Evolutionary conservation across 805 yeast genomes (phyloP).

Genomic region (Candida jianshihensis): DNA sequence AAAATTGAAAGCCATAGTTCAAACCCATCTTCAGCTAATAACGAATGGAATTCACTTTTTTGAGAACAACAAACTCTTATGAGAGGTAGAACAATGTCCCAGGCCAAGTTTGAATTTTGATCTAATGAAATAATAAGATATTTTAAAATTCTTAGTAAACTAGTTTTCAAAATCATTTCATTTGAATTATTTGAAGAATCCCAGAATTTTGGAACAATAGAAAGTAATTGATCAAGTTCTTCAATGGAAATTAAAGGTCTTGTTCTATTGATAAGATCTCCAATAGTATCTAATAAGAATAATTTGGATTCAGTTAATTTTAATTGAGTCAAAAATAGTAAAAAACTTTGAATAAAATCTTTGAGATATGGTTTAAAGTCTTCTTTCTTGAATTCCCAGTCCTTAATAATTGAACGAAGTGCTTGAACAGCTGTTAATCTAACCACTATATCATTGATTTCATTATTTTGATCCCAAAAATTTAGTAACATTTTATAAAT

Average conservation of each 20-base stretch:
- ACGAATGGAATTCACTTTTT: conserved; percentile 42
- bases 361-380: conserved; percentile 62
- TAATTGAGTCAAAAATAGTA: conserved; percentile 44
- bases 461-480: conserved; percentile 39
- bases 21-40: conserved; percentile 78
- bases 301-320: conserved; percentile 68
- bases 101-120: conserved; percentile 40
- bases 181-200: conserved; percentile 40
- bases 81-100: conserved; percentile 57
- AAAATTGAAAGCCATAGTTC: conserved; percentile 74
- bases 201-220: conserved; percentile 73
- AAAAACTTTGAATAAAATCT: conserved; percentile 39
- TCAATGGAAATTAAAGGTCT: conserved; percentile 52
- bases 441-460: conserved; percentile 72
- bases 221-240: conserved; percentile 44
- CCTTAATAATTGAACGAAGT: conserved; percentile 63
- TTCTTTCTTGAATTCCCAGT: conserved; percentile 74
- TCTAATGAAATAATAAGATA: conserved; percentile 52
- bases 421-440: conserved; percentile 67
- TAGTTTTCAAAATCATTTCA: conserved; percentile 42
- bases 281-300: conserved; percentile 61
- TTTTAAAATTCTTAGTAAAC: conserved; percentile 48
- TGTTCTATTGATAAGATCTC: conserved; percentile 56
- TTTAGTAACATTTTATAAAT: conserved; percentile 52
- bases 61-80: conserved; percentile 57